These are phyloP conservation scores for Gymnopus androsaceus DNA, from an alignment of 1,284 basidiomycete genomes.

Conservation along the genomic window DNA sequence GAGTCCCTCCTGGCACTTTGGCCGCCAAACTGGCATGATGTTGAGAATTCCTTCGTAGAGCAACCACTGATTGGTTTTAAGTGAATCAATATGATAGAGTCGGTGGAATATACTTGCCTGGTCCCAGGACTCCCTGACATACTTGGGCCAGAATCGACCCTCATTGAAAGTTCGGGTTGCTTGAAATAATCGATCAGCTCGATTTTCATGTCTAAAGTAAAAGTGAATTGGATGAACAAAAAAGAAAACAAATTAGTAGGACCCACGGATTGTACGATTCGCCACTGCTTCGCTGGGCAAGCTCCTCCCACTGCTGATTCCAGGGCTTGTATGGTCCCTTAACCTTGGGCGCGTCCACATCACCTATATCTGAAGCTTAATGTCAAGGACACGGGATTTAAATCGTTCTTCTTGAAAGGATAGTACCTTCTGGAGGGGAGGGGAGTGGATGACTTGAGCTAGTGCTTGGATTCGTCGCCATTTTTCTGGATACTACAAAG, in stretches of 20 bases:
- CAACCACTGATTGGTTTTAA: slow-evolving; percentile 9
- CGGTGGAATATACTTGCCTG: slow-evolving; percentile 12
- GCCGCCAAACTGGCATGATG: slow-evolving; percentile 18
- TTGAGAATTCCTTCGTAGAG: slow-evolving; percentile 16
- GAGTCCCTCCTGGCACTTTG: neutral
- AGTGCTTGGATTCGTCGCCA: too few relatives aligned
- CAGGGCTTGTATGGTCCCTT: too few relatives aligned
- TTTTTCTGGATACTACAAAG: too few relatives aligned
- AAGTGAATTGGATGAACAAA: neutral
- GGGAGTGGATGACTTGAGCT: too few relatives aligned
- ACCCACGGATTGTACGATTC: neutral
- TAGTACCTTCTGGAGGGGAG: too few relatives aligned
- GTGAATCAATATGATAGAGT: neutral
- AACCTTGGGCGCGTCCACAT: too few relatives aligned
- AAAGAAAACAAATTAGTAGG: too few relatives aligned
- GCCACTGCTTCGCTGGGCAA: neutral
- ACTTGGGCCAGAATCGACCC: neutral
- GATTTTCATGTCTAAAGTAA: neutral
- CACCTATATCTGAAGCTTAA: too few relatives aligned
- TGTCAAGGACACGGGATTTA: too few relatives aligned
- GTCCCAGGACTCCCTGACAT: slow-evolving; percentile 16
- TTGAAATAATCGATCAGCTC: slow-evolving; percentile 6
- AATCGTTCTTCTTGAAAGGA: too few relatives aligned
- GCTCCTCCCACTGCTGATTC: slow-evolving; percentile 3
- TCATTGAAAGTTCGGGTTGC: slow-evolving; percentile 3